Evolutionary conservation across 2,329 filamentous ascomycete species (phyloP), one percentile per base, ranked within the genome.

Genomic region (Cladophialophora immunda): DNA sequence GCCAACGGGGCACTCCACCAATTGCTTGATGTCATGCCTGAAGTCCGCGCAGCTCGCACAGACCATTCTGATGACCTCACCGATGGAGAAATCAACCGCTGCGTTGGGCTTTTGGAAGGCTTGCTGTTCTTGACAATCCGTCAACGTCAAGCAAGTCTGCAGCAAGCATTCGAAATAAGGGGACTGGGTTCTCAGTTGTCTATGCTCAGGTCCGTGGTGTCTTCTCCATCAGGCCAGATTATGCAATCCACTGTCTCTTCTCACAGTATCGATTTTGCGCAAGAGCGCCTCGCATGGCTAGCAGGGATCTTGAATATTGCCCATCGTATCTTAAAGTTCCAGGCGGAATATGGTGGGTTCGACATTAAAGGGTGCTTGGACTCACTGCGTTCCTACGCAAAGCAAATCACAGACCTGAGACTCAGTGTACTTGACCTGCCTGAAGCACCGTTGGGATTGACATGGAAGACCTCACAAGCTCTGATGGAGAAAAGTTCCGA

Each of bases 31-130:
- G 78, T 93, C 13, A 87, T 91, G 71, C 86, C 90, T 17, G 85
- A 86, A 71, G 86, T 91, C 58, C 87, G 94, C 73, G 82, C 86
- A 50, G 85, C 89, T 32, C 82, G 87, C 9, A 85, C 89, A 70
- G 89, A 92, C 58, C 93, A 97, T 78, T 93, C 92, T 0, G 90
- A 92, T 41, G 96, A 99, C 70, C 81, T 99, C 45, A 97, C 91
- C 53, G 85, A 89, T 50, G 90, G 92, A 8, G 93, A 97, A 73
- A 86, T 95, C 7, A 85, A 86, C 50, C 87, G 94, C 74, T 94
- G 93, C 76, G 86, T 92, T 57, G 93, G 93, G 0, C 92, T 92
- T 70, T 82, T 97, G n/a, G 95, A 99, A 76, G 93, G 94, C 29
- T 84, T 97, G 66, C 81, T 98, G 32, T 85, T 90, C 64, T 67